Base-by-base conservation (phyloP, 208 protist species). In the Phytomonas sp. region DNA sequence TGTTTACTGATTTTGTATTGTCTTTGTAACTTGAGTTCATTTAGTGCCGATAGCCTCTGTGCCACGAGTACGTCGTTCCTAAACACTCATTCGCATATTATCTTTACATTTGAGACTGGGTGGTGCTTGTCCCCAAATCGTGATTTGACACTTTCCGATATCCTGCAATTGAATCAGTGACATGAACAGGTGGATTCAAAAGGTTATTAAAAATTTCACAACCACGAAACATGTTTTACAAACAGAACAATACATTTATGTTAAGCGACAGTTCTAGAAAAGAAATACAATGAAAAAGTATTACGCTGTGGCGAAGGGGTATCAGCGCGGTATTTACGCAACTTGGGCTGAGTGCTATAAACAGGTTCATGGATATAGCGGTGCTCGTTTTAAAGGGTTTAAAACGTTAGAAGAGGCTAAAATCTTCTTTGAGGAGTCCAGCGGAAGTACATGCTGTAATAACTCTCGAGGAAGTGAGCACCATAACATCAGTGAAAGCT, bases 281-380 rank as follows among this genome's bases (percentile, higher is more conserved):
- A 20, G 13, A 2, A 20, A 51, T 20, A 51, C 11, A 64, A 64
- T 43, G 36, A 34, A 64, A 15, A 64, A 64, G 15, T 95, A 80
- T 74, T 97, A 97, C 76, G 91, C 84, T 0, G 93, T 97, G 2
- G 82, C 80, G 15, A 66, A 73, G 20, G 93, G 93, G 26, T 62
- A 73, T n/a, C 60, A 75, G 33, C 76, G 36, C 4, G 91, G 91
- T 37, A 79, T 97, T 46, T 96, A 85, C 76, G 67, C 66, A 30
- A 84, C 83, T 2, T 97, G 93, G 91, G 77, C 79, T 6, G 75
- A 91, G 60, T 96, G 91, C 73, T 62, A 69, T 6, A 43, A 56
- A 60, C 79, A 89, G 56, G 93, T 97, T n/a, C 78, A 66, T 2
- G 82, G 81, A 20, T 95, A 81, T 67, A 60, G 77, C 26, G 82